A percentile compares a stretch with the other conserved stretches of the same genome.
These are phyloP conservation scores for Cryphonectria carpinicola DNA, from an alignment of 2,329 filamentous ascomycete genomes.

Conservation along the genomic window DNA sequence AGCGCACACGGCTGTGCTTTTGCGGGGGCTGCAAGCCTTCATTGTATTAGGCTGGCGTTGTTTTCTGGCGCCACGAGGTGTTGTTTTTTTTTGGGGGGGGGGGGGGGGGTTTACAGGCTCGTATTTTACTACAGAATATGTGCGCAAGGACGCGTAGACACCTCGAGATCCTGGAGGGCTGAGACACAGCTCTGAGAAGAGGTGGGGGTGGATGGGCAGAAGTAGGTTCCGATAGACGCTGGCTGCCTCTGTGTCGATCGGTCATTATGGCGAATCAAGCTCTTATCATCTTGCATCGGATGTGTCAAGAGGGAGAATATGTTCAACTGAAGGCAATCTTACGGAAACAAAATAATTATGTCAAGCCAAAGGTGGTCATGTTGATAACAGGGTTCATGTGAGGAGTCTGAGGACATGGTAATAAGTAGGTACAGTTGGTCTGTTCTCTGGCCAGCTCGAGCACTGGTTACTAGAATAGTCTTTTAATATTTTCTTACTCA, in stretches of 20 bases:
- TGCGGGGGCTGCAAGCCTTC: too few species aligned
- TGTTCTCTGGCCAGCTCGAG: background rate
- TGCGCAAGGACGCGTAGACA: too few species aligned
- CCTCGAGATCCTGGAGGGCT: background rate
- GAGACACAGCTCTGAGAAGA: background rate
- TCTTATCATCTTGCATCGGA: background rate
- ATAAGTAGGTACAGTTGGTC: background rate
- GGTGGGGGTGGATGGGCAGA: background rate
- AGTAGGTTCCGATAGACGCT: background rate
- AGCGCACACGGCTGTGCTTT: too few species aligned
- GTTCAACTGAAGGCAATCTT: background rate
- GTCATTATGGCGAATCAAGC: background rate
- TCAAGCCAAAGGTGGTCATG: background rate
- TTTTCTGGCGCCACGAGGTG: too few species aligned
- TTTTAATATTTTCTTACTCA: background rate
- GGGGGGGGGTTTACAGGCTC: too few species aligned
- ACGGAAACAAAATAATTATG: background rate
- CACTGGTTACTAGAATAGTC: background rate
- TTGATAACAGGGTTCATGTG: background rate
- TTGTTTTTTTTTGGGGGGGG: too few species aligned
- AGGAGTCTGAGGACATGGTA: background rate
- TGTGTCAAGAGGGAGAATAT: background rate
- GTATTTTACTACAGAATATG: background rate
- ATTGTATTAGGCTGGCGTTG: too few species aligned
- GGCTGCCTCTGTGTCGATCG: background rate